A percentile compares a stretch with the other conserved stretches of the same genome.
phyloP scores from a whole-genome alignment of 169 alveolate genomes.

The Plasmodium vivax region DNA sequence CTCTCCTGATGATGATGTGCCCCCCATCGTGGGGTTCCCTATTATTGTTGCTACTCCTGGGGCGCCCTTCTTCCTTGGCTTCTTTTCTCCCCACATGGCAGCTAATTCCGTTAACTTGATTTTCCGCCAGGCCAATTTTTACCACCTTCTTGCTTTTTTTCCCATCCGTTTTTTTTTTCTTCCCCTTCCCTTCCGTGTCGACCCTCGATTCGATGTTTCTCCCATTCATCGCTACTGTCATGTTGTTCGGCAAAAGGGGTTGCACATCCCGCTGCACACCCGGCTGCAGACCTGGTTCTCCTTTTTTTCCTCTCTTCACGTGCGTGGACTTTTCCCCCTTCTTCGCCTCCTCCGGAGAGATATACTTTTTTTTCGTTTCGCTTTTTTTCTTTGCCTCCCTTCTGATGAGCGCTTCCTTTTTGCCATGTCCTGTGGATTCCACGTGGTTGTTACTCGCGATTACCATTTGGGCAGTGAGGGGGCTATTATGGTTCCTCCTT shows the following conservation, averaged over 20 bases:
- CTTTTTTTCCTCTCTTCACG: not conserved
- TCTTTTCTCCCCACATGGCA: not conserved
- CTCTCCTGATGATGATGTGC: not conserved
- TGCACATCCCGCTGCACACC: not conserved
- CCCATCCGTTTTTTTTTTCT: not conserved
- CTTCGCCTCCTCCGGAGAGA: not conserved
- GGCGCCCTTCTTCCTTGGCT: not conserved
- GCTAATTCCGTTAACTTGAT: not conserved
- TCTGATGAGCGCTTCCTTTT: not conserved
- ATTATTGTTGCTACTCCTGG: not conserved
- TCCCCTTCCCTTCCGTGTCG: not conserved
- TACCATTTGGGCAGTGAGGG: not conserved
- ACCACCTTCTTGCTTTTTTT: not conserved
- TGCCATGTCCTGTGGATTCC: not conserved
- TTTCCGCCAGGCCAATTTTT: not conserved
- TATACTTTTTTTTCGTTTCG: not conserved
- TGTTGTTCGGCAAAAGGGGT: not conserved
- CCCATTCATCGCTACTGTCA: not conserved
- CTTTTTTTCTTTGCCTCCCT: not conserved
- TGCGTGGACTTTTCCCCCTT: not conserved
- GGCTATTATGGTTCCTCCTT: not conserved
- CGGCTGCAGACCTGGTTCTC: not conserved
- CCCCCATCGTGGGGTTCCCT: not conserved
- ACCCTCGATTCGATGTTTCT: not conserved
- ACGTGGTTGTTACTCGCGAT: not conserved